Base-by-base conservation (phyloP, 306 rosid species). In the Cucurbita pepo region DNA sequence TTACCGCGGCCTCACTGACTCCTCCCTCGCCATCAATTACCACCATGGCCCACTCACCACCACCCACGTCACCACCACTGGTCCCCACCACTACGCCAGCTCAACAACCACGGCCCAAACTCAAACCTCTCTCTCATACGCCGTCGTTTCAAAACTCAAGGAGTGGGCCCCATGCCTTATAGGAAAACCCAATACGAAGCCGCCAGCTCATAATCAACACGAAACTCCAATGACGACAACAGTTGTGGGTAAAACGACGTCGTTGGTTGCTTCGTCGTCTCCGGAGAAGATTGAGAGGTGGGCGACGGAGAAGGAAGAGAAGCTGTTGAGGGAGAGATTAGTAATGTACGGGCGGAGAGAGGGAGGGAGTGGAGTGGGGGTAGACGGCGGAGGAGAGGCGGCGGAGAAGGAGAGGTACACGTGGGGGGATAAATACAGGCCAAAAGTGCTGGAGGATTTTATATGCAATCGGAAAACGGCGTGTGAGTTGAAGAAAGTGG, bases 341-440 rank as follows among this genome's bases (percentile, higher is more conserved):
- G 7, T 61, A 48, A 0, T 57, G 40, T 8, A 36, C 7, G 22
- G 22, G 0, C 21, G 21, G 21, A 43, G 67, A 14, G 54, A 34
- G 79, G 21, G 37, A 0, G 5, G 30, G 2, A 14, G 25, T 3
- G 14, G 51, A 3, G 71, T 10, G 1, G 38, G 21, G 4, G 21
- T 10, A 56, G 10, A 13, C 30, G 21, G 43, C 34, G 56, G 36
- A 3, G n/a, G 1, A 8, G 65, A 53, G 60, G 61, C 9, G 30
- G 74, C 19, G 25, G 69, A 19, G 18, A 74, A 41, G 12, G 59
- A 44, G 54, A 50, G 21, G 53, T 90, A 79, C 53, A 19, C 12
- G 8, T 90, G 96, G 98, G 96, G 93, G 44, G 51, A 83, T 41
- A 84, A 83, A 74, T 75, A 88, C 73, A 92, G 80, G 53, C 98